Conservation (phyloP, 139 green algal species). For the Closterium sp. region DNA sequence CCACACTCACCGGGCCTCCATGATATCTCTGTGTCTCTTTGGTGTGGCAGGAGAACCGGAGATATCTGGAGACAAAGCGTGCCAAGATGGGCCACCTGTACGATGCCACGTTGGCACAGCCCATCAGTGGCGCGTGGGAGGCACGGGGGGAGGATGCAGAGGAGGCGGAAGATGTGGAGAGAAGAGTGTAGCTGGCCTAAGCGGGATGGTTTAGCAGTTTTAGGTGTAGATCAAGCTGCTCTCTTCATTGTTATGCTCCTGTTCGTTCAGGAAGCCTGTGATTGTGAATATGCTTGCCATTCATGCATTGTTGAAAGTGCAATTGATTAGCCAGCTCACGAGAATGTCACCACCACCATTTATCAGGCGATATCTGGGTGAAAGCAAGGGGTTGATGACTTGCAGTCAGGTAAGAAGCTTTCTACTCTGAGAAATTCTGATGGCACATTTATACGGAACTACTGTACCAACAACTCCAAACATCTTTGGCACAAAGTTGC, state of each 20-base stretch:
- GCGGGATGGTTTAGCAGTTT: neutral
- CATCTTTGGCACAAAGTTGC: too few relatives aligned
- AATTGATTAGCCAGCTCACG: too few relatives aligned
- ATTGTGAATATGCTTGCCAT: too few relatives aligned
- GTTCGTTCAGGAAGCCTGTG: too few relatives aligned
- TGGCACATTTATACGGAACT: too few relatives aligned
- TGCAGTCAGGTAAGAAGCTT: too few relatives aligned
- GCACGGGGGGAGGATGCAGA: neutral
- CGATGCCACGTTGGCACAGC: neutral
- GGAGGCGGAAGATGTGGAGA: neutral
- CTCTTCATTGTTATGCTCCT: neutral
- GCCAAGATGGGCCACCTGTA: constrained; percentile 57
- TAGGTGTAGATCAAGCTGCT: neutral
- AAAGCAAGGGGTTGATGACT: too few relatives aligned
- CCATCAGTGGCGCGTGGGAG: neutral
- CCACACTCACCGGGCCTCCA: neutral
- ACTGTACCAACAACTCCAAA: too few relatives aligned
- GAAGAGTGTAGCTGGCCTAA: neutral
- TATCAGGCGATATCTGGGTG: too few relatives aligned
- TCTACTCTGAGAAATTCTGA: too few relatives aligned
- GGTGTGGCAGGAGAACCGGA: constrained; percentile 51
- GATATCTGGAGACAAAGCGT: constrained; percentile 56
- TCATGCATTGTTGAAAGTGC: too few relatives aligned
- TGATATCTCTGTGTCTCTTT: neutral
- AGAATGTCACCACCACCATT: too few relatives aligned